These are phyloP conservation scores for Alnus glutinosa DNA, from an alignment of 306 rosid species.

Conservation along the genomic window DNA sequence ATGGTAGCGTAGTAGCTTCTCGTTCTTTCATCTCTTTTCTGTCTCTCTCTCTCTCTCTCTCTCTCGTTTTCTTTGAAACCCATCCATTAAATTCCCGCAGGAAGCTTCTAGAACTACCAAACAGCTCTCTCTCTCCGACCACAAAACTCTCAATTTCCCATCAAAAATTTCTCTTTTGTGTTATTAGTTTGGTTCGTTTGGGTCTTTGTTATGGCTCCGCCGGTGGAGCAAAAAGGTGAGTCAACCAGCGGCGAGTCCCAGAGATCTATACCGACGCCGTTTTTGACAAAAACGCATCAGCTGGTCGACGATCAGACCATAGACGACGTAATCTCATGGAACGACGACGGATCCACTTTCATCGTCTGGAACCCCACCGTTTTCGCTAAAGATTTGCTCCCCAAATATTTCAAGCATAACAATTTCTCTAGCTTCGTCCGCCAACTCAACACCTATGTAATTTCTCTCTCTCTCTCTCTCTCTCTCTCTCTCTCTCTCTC, in stretches of 20 bases:
- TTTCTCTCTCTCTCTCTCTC: background rate
- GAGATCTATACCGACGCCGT: conserved; percentile 76
- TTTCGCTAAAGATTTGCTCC: conserved; percentile 86
- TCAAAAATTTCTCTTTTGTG: background rate
- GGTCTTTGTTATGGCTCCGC: conserved; percentile 44
- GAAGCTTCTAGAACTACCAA: conserved; percentile 82
- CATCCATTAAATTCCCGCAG: conserved; percentile 25
- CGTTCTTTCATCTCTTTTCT: conserved; percentile 37
- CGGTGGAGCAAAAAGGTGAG: conserved; percentile 45
- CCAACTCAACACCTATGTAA: conserved; percentile 91
- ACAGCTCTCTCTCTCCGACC: background rate
- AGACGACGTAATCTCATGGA: conserved; percentile 87
- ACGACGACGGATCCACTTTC: conserved; percentile 87
- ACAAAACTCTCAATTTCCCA: background rate
- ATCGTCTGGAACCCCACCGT: conserved; percentile 89
- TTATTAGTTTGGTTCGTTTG: background rate
- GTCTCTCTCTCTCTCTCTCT: background rate
- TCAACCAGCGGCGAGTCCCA: conserved; percentile 38
- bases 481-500: too few species aligned
- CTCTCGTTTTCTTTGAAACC: background rate
- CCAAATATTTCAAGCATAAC: conserved; percentile 83
- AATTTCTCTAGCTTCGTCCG: conserved; percentile 97
- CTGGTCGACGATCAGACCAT: conserved; percentile 73
- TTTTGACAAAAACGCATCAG: conserved; percentile 70
- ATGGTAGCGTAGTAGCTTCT: conserved; percentile 56